Conservation (phyloP, 768 basidiomycete species). For the Fistulinella prunicolor region DNA sequence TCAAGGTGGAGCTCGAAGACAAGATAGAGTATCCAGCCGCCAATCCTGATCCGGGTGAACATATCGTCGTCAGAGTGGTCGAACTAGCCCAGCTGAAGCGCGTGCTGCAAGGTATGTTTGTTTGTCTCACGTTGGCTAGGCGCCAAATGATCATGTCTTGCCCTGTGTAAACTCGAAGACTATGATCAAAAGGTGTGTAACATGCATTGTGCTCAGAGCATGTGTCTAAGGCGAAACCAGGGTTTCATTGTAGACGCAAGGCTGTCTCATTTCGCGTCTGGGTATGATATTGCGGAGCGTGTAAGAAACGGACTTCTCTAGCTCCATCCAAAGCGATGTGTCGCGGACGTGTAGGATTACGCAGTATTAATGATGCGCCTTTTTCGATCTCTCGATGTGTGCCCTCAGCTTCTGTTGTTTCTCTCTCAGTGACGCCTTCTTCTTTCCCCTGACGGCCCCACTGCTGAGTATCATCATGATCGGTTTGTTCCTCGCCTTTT, state of each 20-base stretch:
- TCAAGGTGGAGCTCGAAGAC: slow-evolving; percentile 66
- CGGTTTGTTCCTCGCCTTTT: slow-evolving; percentile 92
- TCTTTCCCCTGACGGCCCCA: slow-evolving; percentile 74
- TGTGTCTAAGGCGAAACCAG: slow-evolving; percentile 27
- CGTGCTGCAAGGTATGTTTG: slow-evolving; percentile 61
- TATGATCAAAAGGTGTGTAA: slow-evolving; percentile 54
- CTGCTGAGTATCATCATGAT: slow-evolving; percentile 91
- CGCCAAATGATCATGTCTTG: neutral
- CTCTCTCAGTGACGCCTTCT: slow-evolving; percentile 75
- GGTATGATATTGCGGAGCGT: slow-evolving; percentile 56
- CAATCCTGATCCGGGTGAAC: slow-evolving; percentile 83
- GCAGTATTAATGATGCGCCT: slow-evolving; percentile 27
- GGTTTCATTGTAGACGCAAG: slow-evolving; percentile 73
- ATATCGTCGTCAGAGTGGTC: slow-evolving; percentile 71
- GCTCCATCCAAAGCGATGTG: too few relatives aligned
- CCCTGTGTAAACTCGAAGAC: too few relatives aligned
- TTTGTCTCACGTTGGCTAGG: neutral
- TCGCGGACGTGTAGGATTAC: slow-evolving; percentile 1
- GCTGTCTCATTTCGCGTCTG: slow-evolving; percentile 71
- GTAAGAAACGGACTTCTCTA: slow-evolving; percentile 31
- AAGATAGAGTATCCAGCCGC: slow-evolving; percentile 66
- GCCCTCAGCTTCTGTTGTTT: slow-evolving; percentile 79
- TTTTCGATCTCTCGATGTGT: slow-evolving; percentile 74
- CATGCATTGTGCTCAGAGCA: neutral
- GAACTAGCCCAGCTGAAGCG: slow-evolving; percentile 60